Evolutionary conservation across 768 basidiomycete species (phyloP).

Genomic region (Lentinula boryana): DNA sequence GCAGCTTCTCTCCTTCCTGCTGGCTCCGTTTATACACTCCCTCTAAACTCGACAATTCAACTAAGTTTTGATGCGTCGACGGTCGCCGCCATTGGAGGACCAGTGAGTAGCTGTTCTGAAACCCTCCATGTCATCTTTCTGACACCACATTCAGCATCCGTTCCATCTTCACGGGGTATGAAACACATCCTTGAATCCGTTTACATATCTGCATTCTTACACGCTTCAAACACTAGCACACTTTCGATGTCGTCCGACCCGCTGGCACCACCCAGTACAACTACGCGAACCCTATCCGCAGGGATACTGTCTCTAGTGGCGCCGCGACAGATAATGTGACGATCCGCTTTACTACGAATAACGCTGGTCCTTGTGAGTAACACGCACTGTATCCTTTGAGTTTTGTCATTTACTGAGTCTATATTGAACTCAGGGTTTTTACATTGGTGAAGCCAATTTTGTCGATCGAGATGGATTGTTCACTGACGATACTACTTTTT

Average conservation of each 20-base stretch:
- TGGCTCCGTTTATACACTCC: slow-evolving; percentile 29
- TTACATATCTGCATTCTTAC: not conserved
- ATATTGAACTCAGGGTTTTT: slow-evolving; percentile 26
- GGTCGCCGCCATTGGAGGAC: slow-evolving; percentile 10
- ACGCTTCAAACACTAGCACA: slow-evolving; percentile 11
- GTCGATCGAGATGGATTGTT: no score
- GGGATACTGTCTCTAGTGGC: slow-evolving; percentile 45
- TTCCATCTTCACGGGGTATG: slow-evolving; percentile 24
- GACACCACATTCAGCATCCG: slow-evolving; percentile 13
- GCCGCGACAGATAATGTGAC: slow-evolving; percentile 38
- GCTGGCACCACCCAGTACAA: slow-evolving; percentile 28
- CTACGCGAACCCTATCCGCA: slow-evolving; percentile 44
- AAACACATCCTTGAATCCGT: not conserved
- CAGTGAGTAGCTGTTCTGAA: slow-evolving; percentile 1
- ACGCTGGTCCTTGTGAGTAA: slow-evolving; percentile 47
- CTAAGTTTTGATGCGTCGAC: slow-evolving; percentile 21
- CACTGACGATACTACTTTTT: not conserved
- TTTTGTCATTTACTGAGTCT: not conserved
- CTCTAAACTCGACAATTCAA: slow-evolving; percentile 30
- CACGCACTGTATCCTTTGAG: not conserved
- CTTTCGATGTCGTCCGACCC: slow-evolving; percentile 33
- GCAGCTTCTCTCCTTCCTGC: slow-evolving; percentile 20
- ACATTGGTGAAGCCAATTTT: slow-evolving; percentile 25
- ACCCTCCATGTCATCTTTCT: not conserved
- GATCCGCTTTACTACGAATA: slow-evolving; percentile 58